Percentiles rank a stretch among this genome's conserved stretches.
Evolutionary conservation across 2,329 filamentous ascomycete genomes (phyloP).

Genomic region (Fusarium transvaalense): DNA sequence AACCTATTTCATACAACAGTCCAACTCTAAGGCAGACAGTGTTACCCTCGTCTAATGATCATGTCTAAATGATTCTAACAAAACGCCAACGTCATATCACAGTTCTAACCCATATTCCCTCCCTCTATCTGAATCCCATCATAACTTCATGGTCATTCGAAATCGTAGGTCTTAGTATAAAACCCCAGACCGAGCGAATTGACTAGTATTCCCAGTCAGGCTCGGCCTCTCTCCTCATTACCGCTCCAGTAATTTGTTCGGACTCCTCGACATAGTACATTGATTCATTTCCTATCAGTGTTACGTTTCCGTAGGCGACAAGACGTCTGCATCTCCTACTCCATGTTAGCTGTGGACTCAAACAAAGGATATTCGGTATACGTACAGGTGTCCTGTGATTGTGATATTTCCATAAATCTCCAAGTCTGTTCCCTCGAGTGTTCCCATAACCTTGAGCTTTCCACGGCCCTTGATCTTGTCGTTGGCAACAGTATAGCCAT

Average conservation of each 20-base stretch:
- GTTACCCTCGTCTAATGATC: background rate
- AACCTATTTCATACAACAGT: background rate
- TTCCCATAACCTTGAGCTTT: constrained; percentile 60
- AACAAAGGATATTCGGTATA: constrained; percentile 12
- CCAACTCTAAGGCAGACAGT: background rate
- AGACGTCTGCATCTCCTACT: constrained; percentile 57
- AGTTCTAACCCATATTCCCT: background rate
- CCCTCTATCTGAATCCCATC: background rate
- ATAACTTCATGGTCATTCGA: background rate
- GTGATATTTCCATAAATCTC: constrained; percentile 63
- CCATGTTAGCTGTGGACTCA: constrained; percentile 13
- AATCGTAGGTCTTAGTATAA: background rate
- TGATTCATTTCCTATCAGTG: constrained; percentile 60
- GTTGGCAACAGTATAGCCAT: constrained; percentile 55
- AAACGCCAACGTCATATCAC: constrained; percentile 18
- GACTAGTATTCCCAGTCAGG: constrained; percentile 56
- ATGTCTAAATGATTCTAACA: background rate
- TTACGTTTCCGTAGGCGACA: constrained; percentile 61
- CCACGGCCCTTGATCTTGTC: constrained; percentile 62
- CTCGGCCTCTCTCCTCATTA: constrained; percentile 57
- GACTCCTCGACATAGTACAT: constrained; percentile 58
- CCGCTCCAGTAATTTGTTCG: constrained; percentile 59
- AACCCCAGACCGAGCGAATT: background rate
- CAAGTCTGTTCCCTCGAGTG: constrained; percentile 57
- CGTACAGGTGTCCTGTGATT: constrained; percentile 60